These are phyloP conservation scores for Halteria grandinella DNA, from an alignment of 73 alveolate species.

Conservation along the genomic window DNA sequence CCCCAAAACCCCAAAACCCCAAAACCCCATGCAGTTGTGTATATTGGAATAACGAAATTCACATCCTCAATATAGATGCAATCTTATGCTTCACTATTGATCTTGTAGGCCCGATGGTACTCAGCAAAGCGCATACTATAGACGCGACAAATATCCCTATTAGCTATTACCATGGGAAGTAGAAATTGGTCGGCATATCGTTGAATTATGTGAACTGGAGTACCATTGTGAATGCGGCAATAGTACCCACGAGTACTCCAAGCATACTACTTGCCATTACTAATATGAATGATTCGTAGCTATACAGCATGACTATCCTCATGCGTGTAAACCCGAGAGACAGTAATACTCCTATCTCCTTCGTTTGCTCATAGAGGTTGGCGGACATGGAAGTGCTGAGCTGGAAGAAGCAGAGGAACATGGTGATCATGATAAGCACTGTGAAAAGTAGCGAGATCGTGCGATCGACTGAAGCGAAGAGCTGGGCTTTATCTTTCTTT, in stretches of 20 bases:
- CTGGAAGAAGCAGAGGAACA: conserved; percentile 92
- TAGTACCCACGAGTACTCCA: conserved; percentile 86
- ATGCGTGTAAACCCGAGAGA: conserved; percentile 87
- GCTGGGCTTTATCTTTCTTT: background rate
- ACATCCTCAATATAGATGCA: conserved; percentile 69
- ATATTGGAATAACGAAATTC: too few species aligned
- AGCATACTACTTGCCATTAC: conserved; percentile 84
- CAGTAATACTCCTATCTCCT: conserved; percentile 94
- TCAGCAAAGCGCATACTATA: conserved; percentile 43
- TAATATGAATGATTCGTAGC: conserved; percentile 91
- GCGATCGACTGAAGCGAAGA: conserved; percentile 54
- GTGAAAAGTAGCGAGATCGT: conserved; percentile 74
- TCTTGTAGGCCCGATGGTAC: conserved; percentile 66
- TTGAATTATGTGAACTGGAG: conserved; percentile 79
- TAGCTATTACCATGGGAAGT: conserved; percentile 7
- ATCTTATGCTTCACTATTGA: conserved; percentile 46
- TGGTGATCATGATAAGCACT: conserved; percentile 78
- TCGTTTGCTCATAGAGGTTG: conserved; percentile 88
- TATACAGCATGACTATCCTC: conserved; percentile 44
- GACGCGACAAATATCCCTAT: conserved; percentile 5
- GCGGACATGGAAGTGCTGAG: conserved; percentile 97
- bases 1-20: too few species aligned
- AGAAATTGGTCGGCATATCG: conserved; percentile 41
- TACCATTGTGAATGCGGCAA: conserved; percentile 90
- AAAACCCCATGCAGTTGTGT: too few species aligned